Conservation (phyloP, 768 basidiomycete genomes). For the Lentinula lateritia region DNA sequence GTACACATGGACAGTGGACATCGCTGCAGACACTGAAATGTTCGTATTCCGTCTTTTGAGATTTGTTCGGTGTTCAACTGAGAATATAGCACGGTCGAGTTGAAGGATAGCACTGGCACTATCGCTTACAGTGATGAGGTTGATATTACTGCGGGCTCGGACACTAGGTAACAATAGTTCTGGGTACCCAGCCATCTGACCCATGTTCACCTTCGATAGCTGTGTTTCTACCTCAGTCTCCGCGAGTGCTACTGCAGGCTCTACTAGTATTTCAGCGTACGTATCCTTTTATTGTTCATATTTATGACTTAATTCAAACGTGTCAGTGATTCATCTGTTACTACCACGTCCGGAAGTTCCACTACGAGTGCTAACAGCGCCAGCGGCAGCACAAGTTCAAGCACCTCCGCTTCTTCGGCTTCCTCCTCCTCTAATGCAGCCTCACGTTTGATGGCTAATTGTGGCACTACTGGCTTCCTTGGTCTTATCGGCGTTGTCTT, state of each 20-base stretch:
- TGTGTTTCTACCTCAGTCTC: conserved; percentile 1
- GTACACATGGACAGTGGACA: conserved; percentile 52
- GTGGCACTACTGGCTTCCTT: conserved; percentile 37
- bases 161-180: conserved; percentile 23
- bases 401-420: conserved; percentile 13
- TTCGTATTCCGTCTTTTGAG: conserved; percentile 22
- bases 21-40: conserved; percentile 40
- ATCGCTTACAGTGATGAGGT: conserved; percentile 48
- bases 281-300: neutral
- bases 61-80: conserved; percentile 3
- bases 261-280: neutral
- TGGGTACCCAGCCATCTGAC: neutral
- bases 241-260: neutral
- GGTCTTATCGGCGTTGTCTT: conserved; percentile 47
- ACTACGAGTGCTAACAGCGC: neutral
- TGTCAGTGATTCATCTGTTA: neutral
- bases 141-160: conserved; percentile 31
- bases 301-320: neutral
- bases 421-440: conserved; percentile 18
- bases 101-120: conserved; percentile 57
- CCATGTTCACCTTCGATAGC: conserved; percentile 1
- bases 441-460: conserved; percentile 16
- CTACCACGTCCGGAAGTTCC: neutral
- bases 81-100: conserved; percentile 37
- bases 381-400: conserved; percentile 6